Evolutionary conservation across 2,329 filamentous ascomycete genomes (phyloP).

Genomic region (Corniculantispora saksenae): DNA sequence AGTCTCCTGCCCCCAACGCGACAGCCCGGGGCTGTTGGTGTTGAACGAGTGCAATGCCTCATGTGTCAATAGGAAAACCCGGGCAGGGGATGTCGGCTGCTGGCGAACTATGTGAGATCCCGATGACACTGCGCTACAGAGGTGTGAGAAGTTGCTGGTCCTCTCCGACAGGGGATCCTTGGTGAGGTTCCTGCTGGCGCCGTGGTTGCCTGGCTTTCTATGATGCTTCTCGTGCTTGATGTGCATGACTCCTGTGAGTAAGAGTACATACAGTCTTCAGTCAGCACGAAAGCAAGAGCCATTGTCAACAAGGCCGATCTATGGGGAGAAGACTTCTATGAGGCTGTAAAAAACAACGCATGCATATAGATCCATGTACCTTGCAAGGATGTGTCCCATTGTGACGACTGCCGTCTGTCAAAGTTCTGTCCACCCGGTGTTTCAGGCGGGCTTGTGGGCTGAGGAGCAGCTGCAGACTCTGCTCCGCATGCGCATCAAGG

Average conservation of each 20-base stretch:
- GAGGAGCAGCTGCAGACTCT: background rate
- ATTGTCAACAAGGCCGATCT: background rate
- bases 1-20: background rate
- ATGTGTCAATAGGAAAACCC: no score
- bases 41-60: background rate
- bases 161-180: background rate
- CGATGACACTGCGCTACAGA: background rate
- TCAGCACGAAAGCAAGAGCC: background rate
- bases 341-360: background rate
- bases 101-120: background rate
- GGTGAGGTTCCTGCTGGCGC: background rate
- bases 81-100: background rate
- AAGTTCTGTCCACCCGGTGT: background rate
- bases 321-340: background rate
- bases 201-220: background rate
- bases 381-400: background rate
- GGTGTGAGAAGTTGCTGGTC: background rate
- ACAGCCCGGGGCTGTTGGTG: background rate
- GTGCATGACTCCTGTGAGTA: background rate
- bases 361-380: background rate
- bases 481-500: background rate
- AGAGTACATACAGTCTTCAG: no score
- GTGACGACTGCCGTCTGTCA: background rate
- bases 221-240: background rate
- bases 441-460: slow-evolving; percentile 12